Base-by-base conservation (phyloP, 1,284 basidiomycete species). In the Pseudozyma tsukubaensis region DNA sequence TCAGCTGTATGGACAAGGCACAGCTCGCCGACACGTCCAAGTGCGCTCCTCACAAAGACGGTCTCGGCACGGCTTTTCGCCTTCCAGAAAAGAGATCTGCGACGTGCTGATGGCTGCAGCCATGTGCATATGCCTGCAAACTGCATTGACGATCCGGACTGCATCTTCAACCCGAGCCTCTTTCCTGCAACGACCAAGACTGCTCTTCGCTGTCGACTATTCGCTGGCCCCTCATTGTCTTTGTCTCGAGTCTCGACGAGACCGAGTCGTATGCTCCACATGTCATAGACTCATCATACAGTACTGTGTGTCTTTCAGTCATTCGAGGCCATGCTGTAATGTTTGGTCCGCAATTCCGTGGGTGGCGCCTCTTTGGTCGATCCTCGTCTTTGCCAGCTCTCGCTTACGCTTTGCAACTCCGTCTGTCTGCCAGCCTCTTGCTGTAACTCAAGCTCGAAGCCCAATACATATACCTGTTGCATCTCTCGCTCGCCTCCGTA, bases 121-220 rank as follows among this genome's bases (percentile, higher is more conserved):
- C 24, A 29, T 29, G 24, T 29, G 24, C 24, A 29, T 29, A 29
- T 29, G 12, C 34, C 34, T 50, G 32, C 19, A 34, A 47, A 53
- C 51, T 68, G 65, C 55, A 54, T 49, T 50, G 54, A 54, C 59
- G 54, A 61, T 68, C 59, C 45, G 35, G 40, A 45, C 50, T 61
- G 65, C 65, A 68, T 37, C 37, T 35, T 18, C 13, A 39, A 43
- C 40, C 65, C 65, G 65, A 68, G 65, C 39, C 54, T 24, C n/a
- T 4, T 9, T 21, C 14, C 48, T 34, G 50, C 37, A 12, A 21
- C 19, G 39, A 29, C 34, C 32, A 43, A 29, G 16, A 8, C 16
- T 49, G 11, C 39, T n/a, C 47, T 21, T 37, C 13, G 35, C 18
- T 50, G n/a, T 39, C 7, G 6, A 7, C 18, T 39, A 11, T 36